Evolutionary conservation across 805 yeast genomes (phyloP).

Genomic region (Candida wancherniae): DNA sequence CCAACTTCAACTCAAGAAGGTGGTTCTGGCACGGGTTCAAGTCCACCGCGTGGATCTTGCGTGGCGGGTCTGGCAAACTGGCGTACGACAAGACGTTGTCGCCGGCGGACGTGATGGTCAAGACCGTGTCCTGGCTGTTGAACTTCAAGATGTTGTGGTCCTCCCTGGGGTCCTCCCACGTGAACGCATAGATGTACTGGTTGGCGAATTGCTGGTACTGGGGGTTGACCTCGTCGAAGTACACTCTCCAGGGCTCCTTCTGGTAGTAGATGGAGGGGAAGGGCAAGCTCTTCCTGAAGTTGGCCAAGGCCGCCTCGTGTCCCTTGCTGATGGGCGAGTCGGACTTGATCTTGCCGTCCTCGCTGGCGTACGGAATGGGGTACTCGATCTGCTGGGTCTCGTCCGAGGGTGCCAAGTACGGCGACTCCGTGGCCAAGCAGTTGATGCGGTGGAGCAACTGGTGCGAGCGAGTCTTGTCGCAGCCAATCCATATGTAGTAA

Average conservation of each 20-base stretch:
- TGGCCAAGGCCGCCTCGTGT: constrained; percentile 67
- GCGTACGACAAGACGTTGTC: constrained; percentile 78
- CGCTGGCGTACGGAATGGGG: constrained; percentile 14
- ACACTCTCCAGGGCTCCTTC: constrained; percentile 71
- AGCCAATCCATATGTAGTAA: constrained; percentile 78
- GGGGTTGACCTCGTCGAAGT: constrained; percentile 67
- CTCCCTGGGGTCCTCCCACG: constrained; percentile 89
- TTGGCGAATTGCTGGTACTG: constrained; percentile 66
- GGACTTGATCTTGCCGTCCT: no score
- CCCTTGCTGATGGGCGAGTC: constrained; percentile 66
- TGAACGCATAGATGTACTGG: constrained; percentile 81
- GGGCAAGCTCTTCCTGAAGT: constrained; percentile 62
- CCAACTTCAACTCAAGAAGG: constrained; percentile 71
- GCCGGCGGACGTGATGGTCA: constrained; percentile 85
- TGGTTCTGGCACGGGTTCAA: constrained; percentile 81
- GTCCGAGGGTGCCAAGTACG: constrained; percentile 63
- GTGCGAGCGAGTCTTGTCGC: constrained; percentile 36
- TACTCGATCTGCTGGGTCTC: constrained; percentile 18
- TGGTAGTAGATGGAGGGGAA: constrained; percentile 80
- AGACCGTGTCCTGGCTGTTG: constrained; percentile 60
- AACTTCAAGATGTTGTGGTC: constrained; percentile 64
- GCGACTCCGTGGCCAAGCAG: constrained; percentile 76
- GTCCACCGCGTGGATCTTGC: constrained; percentile 78
- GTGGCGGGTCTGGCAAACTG: constrained; percentile 64
- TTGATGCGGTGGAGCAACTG: constrained; percentile 58